Evolutionary conservation across 2,329 filamentous ascomycete genomes (phyloP).

Genomic region (Aspergillus unguis): DNA sequence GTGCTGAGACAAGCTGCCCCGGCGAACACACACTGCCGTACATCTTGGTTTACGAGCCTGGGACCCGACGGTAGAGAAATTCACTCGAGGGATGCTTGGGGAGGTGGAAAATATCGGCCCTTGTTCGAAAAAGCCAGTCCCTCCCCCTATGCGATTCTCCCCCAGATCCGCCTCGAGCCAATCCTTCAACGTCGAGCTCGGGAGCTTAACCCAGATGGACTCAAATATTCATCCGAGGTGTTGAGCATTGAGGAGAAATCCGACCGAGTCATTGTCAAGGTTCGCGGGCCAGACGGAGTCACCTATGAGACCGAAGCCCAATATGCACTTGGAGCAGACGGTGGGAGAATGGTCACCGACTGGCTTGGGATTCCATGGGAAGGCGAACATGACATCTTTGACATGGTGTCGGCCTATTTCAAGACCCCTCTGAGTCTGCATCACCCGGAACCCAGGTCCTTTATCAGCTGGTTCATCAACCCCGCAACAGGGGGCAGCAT

Average conservation of each 20-base stretch:
- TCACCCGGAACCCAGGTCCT: not conserved
- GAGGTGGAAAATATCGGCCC: not conserved
- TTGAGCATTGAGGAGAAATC: not conserved
- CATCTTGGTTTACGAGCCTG: not conserved
- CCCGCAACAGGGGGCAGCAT: not conserved
- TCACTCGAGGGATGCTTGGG: not conserved
- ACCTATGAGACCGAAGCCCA: not conserved
- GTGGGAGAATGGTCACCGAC: not conserved
- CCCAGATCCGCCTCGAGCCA: not conserved
- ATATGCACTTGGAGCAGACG: not conserved
- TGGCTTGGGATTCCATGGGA: not conserved
- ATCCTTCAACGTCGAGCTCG: not conserved
- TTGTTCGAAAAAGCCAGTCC: not conserved
- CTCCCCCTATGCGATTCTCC: not conserved
- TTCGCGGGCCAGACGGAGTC: not conserved
- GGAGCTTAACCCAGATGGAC: not conserved
- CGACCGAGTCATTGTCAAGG: not conserved
- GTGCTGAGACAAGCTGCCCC: not conserved
- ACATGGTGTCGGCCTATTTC: not conserved
- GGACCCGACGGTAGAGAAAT: not conserved
- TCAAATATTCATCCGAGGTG: not conserved
- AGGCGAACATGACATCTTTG: not conserved
- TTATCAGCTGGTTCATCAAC: slow-evolving; percentile 1
- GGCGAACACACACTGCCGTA: not conserved
- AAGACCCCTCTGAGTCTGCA: not conserved